These are phyloP conservation scores for Thalassiosira pacifica DNA, from an alignment of 352 stramenopile genomes.

Conservation along the genomic window DNA sequence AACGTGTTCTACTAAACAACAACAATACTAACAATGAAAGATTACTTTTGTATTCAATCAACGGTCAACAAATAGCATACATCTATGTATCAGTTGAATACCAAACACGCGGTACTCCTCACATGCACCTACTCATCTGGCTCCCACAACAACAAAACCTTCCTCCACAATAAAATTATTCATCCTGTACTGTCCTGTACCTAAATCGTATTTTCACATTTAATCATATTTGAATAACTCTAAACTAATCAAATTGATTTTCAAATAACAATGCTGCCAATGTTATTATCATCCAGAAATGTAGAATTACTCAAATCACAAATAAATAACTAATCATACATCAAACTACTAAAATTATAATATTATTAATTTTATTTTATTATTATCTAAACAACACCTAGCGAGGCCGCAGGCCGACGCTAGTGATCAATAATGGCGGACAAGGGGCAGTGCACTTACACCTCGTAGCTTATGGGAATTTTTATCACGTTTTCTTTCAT, in stretches of 20 bases:
- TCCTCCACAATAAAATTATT: not conserved
- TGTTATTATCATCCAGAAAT: too few relatives aligned
- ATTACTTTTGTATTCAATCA: conserved; percentile 3
- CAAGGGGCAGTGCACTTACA: too few relatives aligned
- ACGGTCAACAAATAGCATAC: not conserved
- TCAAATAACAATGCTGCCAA: not conserved
- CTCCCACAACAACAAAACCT: not conserved
- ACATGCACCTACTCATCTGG: not conserved
- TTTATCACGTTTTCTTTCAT: too few relatives aligned
- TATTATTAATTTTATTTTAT: too few relatives aligned
- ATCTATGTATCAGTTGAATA: not conserved
- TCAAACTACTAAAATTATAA: too few relatives aligned
- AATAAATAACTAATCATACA: too few relatives aligned
- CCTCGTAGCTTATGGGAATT: too few relatives aligned
- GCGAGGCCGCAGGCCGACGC: too few relatives aligned
- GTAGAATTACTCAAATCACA: too few relatives aligned
- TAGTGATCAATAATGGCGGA: too few relatives aligned
- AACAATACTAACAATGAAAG: not conserved
- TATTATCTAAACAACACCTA: too few relatives aligned
- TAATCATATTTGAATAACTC: not conserved
- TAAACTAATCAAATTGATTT: not conserved
- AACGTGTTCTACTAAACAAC: not conserved
- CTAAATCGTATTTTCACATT: not conserved
- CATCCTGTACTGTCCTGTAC: not conserved
- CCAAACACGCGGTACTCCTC: not conserved